Conservation (phyloP, 768 basidiomycete genomes). For the Pleurotus citrinopileatus region DNA sequence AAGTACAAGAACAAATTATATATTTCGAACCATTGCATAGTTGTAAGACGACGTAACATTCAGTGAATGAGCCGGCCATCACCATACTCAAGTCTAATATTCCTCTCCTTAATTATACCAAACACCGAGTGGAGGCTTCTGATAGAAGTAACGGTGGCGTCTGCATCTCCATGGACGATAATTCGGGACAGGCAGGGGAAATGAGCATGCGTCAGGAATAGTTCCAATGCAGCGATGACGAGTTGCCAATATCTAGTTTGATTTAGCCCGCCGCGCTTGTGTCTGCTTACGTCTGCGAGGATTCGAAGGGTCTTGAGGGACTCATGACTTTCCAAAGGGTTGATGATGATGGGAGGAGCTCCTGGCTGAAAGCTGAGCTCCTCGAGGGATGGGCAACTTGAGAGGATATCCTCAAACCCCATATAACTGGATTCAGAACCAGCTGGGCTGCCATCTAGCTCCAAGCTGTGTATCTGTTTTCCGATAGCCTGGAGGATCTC, state of each 20-base stretch:
- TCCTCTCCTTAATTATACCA: not conserved
- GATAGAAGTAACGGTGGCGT: not conserved
- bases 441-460: slow-evolving; percentile 8
- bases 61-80: not conserved
- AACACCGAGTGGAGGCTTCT: not conserved
- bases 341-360: slow-evolving; percentile 4
- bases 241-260: not conserved
- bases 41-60: not conserved
- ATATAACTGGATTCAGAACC: slow-evolving; percentile 3
- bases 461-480: slow-evolving; percentile 3
- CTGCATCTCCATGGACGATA: not conserved
- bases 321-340: not conserved
- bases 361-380: slow-evolving; percentile 6
- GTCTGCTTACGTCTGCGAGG: not conserved
- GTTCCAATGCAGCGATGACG: not conserved
- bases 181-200: not conserved
- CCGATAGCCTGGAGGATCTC: slow-evolving; percentile 6
- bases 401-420: slow-evolving; percentile 2
- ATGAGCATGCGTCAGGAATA: not conserved
- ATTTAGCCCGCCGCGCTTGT: not conserved
- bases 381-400: not conserved
- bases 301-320: slow-evolving; percentile 8
- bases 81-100: not conserved
- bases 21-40: no score
- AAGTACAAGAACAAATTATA: no score